Percentiles rank a stretch among this genome's conserved stretches.
phyloP scores from a whole-genome alignment of 148 eudicot species.

The Dianthus caryophyllus region DNA sequence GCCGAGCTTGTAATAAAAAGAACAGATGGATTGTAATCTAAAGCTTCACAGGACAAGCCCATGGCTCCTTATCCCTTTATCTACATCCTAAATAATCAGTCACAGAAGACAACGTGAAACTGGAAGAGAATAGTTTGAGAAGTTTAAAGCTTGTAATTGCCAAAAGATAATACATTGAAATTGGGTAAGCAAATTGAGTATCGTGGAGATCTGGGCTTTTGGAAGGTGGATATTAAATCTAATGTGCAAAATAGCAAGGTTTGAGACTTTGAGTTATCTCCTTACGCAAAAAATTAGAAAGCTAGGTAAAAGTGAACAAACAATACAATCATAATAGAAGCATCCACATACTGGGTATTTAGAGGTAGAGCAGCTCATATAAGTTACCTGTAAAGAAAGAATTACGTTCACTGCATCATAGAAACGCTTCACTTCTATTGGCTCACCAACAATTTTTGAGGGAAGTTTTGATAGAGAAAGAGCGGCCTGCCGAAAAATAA shows the following conservation, averaged over 20 bases:
- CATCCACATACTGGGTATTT: background rate
- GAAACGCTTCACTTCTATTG: conserved; percentile 52
- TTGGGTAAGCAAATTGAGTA: background rate
- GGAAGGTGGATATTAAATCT: background rate
- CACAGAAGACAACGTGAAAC: background rate
- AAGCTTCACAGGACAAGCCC: background rate
- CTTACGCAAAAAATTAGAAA: background rate
- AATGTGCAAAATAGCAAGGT: background rate
- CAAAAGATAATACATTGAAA: background rate
- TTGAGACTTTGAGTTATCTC: background rate
- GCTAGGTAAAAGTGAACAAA: too few species aligned
- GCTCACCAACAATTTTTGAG: conserved; percentile 70
- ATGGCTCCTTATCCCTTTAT: background rate
- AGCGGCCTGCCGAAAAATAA: conserved; percentile 51
- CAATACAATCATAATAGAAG: background rate
- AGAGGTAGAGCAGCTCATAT: conserved; percentile 3
- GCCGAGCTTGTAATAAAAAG: too few species aligned
- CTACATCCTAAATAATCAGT: background rate
- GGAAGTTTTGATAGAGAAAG: conserved; percentile 69
- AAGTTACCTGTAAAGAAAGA: conserved; percentile 82
- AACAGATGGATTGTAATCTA: background rate
- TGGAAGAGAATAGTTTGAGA: background rate
- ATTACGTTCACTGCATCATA: conserved; percentile 80
- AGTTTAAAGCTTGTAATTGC: background rate
- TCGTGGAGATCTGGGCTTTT: background rate